phyloP scores from a whole-genome alignment of 2,329 filamentous ascomycete genomes.

The Ilyonectria robusta region DNA sequence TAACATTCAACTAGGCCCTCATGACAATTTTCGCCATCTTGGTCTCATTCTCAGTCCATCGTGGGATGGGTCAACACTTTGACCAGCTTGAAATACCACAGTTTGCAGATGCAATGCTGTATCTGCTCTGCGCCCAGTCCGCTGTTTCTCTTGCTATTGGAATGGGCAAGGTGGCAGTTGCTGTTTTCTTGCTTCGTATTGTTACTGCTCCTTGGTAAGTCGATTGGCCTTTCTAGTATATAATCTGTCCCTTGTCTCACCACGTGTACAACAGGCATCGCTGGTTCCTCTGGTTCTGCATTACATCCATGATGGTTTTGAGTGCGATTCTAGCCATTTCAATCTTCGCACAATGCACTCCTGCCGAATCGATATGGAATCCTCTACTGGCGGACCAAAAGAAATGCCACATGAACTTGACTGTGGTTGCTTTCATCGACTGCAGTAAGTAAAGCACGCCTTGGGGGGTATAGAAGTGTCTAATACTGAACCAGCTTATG shows the following conservation, averaged over 20 bases:
- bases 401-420: slow-evolving; percentile 24
- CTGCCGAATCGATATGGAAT: slow-evolving; percentile 30
- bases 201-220: slow-evolving; percentile 32
- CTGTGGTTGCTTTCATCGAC: slow-evolving; percentile 27
- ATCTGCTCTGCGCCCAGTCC: slow-evolving; percentile 18
- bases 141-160: slow-evolving; percentile 29
- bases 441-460: slow-evolving; percentile 18
- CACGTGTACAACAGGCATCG: slow-evolving; percentile 9
- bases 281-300: slow-evolving; percentile 33
- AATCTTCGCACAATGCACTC: slow-evolving; percentile 31
- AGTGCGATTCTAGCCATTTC: slow-evolving; percentile 21
- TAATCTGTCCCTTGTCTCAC: not conserved
- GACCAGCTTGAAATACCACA: slow-evolving; percentile 15
- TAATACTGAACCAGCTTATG: slow-evolving; percentile 19
- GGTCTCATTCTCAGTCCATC: slow-evolving; percentile 11
- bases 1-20: slow-evolving; percentile 12
- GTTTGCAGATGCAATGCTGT: slow-evolving; percentile 24
- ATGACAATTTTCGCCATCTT: slow-evolving; percentile 30
- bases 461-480: too few relatives aligned
- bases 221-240: not conserved
- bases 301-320: slow-evolving; percentile 25
- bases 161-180: slow-evolving; percentile 30
- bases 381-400: slow-evolving; percentile 16
- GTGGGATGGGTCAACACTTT: slow-evolving; percentile 31
- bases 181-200: slow-evolving; percentile 30